Base-by-base conservation (phyloP, 441 rosid genomes). In the Breynia disticha region DNA sequence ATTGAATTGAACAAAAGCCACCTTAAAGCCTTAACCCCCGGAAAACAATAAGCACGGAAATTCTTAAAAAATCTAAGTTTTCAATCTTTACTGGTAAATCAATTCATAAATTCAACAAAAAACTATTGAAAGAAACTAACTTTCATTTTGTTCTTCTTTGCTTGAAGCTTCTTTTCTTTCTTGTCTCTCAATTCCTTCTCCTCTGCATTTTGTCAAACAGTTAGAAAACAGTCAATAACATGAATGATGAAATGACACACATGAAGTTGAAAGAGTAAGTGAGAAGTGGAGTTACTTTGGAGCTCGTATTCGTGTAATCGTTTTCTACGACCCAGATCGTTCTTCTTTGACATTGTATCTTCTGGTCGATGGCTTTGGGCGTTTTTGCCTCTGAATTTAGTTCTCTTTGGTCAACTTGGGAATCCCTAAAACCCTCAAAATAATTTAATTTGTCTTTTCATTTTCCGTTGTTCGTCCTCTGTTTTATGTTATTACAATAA, bases 81-180 rank as follows among this genome's bases (percentile, higher is more conserved):
- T n/a, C n/a, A 21, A 54, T 42, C 13, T 37, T 37, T 37, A 6
- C 41, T 11, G 11, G 41, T 0, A 55, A 16, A 43, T 32, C 62
- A 50, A 18, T 7, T 12, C 46, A 15, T 16, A 21, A 57, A 19
- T n/a, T 15, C 6, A 12, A 42, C 50, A 55, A 15, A 45, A 18
- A 47, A 60, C 6, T 12, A 13, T 38, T 21, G 38, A 62, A 32
- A 58, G 67, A 53, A 10, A 54, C 63, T 51, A 28, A 86, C 98
- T 79, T 93, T 89, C 98, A 93, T 93, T 78, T 86, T 82, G 56
- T 76, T 86, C 75, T 84, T 86, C 86, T 84, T 88, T 0, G 83
- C 73, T 46, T 79, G 81, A 66, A 86, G 93, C 81, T 84, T 86
- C 79, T 73, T 72, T 20, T 57, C 79, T 60, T 55, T 69, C 79